These are phyloP conservation scores for Yamadazyma takamatsuzukensis DNA, from an alignment of 805 yeast genomes.

Conservation along the genomic window DNA sequence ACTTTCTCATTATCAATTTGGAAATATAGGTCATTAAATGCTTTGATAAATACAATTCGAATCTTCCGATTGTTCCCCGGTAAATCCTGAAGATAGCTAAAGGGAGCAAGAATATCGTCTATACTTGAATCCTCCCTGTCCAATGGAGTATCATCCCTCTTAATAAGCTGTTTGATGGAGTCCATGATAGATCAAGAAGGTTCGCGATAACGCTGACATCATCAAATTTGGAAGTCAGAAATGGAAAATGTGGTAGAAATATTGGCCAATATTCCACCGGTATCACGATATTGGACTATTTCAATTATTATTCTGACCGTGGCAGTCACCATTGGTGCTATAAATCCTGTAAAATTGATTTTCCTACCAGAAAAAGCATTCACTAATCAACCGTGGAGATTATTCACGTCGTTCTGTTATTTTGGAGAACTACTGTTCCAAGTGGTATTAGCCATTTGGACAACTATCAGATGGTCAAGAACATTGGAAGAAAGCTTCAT, in stretches of 20 bases:
- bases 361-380: conserved; percentile 27
- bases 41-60: conserved; percentile 26
- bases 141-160: conserved; percentile 9
- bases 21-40: conserved; percentile 32
- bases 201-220: background rate
- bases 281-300: conserved; percentile 24
- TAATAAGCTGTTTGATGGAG: conserved; percentile 4
- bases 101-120: conserved; percentile 21
- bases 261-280: conserved; percentile 17
- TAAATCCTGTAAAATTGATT: conserved; percentile 17
- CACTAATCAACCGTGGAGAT: conserved; percentile 34
- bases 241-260: conserved; percentile 11
- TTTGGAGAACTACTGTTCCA: conserved; percentile 19
- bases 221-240: no score
- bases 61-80: conserved; percentile 33
- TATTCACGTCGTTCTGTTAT: conserved; percentile 31
- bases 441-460: conserved; percentile 5
- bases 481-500: conserved; percentile 22
- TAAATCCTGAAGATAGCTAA: conserved; percentile 25
- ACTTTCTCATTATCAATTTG: conserved; percentile 21
- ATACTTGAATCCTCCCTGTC: conserved; percentile 10
- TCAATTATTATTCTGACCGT: conserved; percentile 20
- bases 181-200: background rate
- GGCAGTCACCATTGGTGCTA: conserved; percentile 13
- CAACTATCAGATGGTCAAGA: conserved; percentile 17